Evolutionary conservation across 2,329 filamentous ascomycete species (phyloP).

Genomic region (Drechslerella coelobrocha): DNA sequence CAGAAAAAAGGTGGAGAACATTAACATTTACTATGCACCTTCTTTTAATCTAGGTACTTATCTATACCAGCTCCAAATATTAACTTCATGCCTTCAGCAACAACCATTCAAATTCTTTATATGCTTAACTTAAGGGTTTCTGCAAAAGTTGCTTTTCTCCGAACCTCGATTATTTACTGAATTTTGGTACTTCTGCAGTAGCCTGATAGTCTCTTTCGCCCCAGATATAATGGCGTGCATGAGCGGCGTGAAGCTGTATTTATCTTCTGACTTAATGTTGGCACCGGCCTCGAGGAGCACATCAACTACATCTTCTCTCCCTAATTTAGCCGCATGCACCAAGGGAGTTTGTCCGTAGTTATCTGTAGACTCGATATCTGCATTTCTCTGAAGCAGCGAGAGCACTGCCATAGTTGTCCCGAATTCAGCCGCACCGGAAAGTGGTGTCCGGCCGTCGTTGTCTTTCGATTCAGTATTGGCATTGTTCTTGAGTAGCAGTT

Average conservation of each 20-base stretch:
- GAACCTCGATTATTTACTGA: not conserved
- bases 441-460: constrained; percentile 13
- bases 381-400: not conserved
- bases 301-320: not conserved
- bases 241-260: not conserved
- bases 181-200: not conserved
- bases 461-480: constrained; percentile 38
- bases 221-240: not conserved
- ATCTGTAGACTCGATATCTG: not conserved
- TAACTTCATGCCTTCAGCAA: too few species aligned
- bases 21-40: too few species aligned
- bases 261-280: not conserved
- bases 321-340: not conserved
- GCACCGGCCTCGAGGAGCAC: not conserved
- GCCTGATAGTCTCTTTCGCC: not conserved
- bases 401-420: not conserved
- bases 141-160: too few species aligned
- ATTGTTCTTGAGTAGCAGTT: constrained; percentile 30
- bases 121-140: too few species aligned
- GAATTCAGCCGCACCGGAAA: not conserved
- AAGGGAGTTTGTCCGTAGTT: not conserved
- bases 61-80: too few species aligned
- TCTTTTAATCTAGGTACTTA: too few species aligned
- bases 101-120: too few species aligned
- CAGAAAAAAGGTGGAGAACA: too few species aligned